Conservation (phyloP, 352 stramenopile genomes). For the Globisporangium iwayamae region DNA sequence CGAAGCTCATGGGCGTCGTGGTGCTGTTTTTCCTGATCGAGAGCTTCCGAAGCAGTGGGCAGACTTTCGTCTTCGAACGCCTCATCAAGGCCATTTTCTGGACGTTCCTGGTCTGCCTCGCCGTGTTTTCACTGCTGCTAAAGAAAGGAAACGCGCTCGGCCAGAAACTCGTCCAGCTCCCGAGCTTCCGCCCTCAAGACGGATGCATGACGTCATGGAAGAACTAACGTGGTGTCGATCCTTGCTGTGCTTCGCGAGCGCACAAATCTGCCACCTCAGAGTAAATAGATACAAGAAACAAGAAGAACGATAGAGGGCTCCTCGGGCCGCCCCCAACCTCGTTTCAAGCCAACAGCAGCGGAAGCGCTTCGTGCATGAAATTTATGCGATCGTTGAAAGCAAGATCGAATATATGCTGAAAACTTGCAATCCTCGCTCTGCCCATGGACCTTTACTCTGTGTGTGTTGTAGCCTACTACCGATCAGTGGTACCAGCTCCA, state of each 20-base stretch:
- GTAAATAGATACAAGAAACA: not conserved
- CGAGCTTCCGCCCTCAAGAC: constrained; percentile 62
- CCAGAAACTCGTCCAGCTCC: constrained; percentile 61
- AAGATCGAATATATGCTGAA: too few species aligned
- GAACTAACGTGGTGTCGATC: constrained; percentile 24
- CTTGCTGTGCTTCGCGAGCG: too few species aligned
- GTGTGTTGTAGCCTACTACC: too few species aligned
- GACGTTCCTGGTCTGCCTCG: constrained; percentile 42
- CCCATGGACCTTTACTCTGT: too few species aligned
- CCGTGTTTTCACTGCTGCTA: constrained; percentile 55
- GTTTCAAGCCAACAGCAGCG: not conserved
- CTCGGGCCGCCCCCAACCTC: not conserved
- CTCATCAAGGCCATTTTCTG: constrained; percentile 51
- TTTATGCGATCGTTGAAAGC: too few species aligned
- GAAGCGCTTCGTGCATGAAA: not conserved
- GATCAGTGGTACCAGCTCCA: too few species aligned
- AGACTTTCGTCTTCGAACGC: constrained; percentile 50
- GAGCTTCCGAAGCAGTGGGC: constrained; percentile 33
- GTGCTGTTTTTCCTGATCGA: constrained; percentile 62
- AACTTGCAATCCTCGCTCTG: too few species aligned
- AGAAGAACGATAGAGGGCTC: not conserved
- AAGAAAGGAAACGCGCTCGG: constrained; percentile 76
- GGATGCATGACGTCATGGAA: constrained; percentile 78
- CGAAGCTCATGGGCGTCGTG: constrained; percentile 49
- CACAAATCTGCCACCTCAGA: not conserved